Conservation (phyloP, 768 basidiomycete genomes). For the Auricularia sp. region DNA sequence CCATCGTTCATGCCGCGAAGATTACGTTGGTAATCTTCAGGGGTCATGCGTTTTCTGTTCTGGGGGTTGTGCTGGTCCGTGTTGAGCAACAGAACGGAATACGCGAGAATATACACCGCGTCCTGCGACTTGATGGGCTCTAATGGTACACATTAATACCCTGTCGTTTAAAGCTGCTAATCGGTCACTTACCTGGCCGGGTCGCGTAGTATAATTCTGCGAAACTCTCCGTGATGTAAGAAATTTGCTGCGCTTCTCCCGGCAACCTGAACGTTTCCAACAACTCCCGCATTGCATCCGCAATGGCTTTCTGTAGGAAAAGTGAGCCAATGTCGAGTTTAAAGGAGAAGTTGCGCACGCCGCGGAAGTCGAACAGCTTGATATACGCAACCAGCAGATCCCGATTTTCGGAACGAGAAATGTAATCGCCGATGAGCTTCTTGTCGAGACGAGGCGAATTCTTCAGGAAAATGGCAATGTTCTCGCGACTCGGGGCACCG, state of each 20-base stretch:
- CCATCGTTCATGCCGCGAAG: constrained; percentile 87
- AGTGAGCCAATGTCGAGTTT: background rate
- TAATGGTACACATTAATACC: constrained; percentile 18
- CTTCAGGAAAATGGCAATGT: constrained; percentile 81
- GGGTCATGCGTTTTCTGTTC: constrained; percentile 87
- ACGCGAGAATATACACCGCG: constrained; percentile 88
- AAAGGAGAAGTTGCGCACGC: constrained; percentile 38
- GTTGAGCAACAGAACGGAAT: constrained; percentile 96
- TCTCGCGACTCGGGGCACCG: constrained; percentile 46
- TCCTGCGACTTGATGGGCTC: constrained; percentile 87
- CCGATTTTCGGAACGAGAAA: constrained; percentile 79
- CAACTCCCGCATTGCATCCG: constrained; percentile 92
- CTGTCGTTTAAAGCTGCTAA: too few species aligned
- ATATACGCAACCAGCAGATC: constrained; percentile 84
- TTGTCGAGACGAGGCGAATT: constrained; percentile 81
- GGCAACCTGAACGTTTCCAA: constrained; percentile 90
- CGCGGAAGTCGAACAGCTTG: constrained; percentile 77
- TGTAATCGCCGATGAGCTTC: constrained; percentile 83
- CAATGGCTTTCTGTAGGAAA: constrained; percentile 69
- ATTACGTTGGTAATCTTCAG: constrained; percentile 90
- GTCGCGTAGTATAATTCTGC: constrained; percentile 85
- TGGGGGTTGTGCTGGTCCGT: constrained; percentile 96
- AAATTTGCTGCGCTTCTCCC: constrained; percentile 90
- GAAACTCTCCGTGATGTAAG: constrained; percentile 89
- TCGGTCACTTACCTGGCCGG: constrained; percentile 49